Conservation (phyloP, 2,329 filamentous ascomycete genomes). For the Chrysoporthe austroafricana region DNA sequence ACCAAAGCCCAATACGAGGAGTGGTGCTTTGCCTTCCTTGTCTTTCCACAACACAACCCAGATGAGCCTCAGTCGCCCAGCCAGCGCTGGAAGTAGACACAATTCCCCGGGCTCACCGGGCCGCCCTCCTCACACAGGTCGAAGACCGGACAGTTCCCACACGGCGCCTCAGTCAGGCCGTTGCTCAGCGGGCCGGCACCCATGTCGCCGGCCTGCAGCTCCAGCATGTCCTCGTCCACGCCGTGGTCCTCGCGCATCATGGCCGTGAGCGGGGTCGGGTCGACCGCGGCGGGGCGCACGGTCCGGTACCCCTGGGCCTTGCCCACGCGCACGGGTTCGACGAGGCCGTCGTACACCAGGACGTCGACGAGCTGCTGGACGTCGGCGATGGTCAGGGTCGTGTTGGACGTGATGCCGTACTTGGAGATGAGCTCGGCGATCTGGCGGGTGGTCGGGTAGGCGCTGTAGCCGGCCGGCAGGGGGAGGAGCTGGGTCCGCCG, state of each 20-base stretch:
- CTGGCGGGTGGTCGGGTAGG: slow-evolving; percentile 79
- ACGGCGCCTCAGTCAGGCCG: slow-evolving; percentile 85
- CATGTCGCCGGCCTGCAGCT: slow-evolving; percentile 31
- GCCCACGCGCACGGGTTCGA: slow-evolving; percentile 66
- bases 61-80: slow-evolving; percentile 51
- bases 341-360: slow-evolving; percentile 82
- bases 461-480: slow-evolving; percentile 68
- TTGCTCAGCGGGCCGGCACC: slow-evolving; percentile 58
- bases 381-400: slow-evolving; percentile 71
- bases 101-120: slow-evolving; percentile 85
- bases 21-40: background rate
- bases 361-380: slow-evolving; percentile 87
- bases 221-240: slow-evolving; percentile 30
- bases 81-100: slow-evolving; percentile 91
- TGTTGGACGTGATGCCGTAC: slow-evolving; percentile 72
- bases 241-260: slow-evolving; percentile 34
- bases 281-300: slow-evolving; percentile 51
- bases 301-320: slow-evolving; percentile 58
- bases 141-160: slow-evolving; percentile 90
- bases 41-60: background rate
- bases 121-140: slow-evolving; percentile 90
- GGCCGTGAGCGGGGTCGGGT: slow-evolving; percentile 36
- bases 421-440: slow-evolving; percentile 76
- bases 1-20: background rate
- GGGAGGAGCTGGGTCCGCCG: slow-evolving; percentile 51